Evolutionary conservation across 2,329 filamentous ascomycete genomes (phyloP), one percentile per base, ranked within the genome.

Genomic region (Rutstroemia sp.): DNA sequence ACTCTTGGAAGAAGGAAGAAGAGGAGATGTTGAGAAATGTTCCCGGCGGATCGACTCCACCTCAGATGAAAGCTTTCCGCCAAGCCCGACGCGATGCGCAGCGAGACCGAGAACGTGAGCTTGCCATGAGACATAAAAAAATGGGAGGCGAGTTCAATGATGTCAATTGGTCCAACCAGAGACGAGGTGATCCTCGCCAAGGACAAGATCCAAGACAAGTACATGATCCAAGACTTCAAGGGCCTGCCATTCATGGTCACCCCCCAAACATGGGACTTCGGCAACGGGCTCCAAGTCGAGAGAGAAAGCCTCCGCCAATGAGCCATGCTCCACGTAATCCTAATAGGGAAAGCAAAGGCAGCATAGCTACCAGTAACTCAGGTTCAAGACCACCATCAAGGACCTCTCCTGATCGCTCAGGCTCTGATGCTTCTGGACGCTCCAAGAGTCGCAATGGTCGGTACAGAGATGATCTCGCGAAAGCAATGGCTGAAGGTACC

Each of bases 71-170:
- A 49, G 60, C 62, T n/a, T 67, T 67, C 38, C 57, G 65, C 46
- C 64, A 70, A 53, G 65, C 66, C 30, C 62, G 67, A 12, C 54
- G 68, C 57, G 66, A 69, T 49, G 64, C 65, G 2, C 68, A 70
- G 49, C 63, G 66, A 25, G 65, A 67, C 30, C 59, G 65, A 46
- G 68, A 70, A 56, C 62, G 63, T 19, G 61, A 69, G 52, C 42
- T 66, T 39, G 53, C 63, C 10, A 48, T 58, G 56, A 65, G 62
- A 42, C 59, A 68, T 58, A 61, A 65, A 39, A 62, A 56, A n/a
- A 14, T 44, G 10, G 60, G 54, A 19, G 14, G 41, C n/a, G 57
- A 58, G 21, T 59, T 58, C 34, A 52, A 58, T 49, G 59, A 63
- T 19, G 38, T 56, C 5, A 56, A 60, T 47, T 63, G 62, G 61